Conservation (phyloP, 352 stramenopile species). For the Phytophthora macrochlamydospora region DNA sequence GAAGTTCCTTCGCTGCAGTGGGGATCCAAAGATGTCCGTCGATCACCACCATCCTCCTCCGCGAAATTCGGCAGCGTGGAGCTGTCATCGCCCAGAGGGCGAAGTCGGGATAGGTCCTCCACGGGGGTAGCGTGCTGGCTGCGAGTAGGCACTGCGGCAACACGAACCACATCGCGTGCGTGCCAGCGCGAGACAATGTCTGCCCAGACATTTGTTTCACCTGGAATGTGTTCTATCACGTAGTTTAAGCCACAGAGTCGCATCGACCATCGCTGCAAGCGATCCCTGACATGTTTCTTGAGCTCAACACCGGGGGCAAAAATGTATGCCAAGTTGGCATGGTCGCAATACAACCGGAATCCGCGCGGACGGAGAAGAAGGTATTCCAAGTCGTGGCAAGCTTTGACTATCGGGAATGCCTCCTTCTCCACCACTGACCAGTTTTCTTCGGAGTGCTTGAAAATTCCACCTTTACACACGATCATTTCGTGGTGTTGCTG, state of each 20-base stretch:
- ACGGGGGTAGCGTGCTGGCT: not conserved
- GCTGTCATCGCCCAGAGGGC: not conserved
- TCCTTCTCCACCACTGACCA: conserved; percentile 25
- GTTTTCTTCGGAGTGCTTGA: conserved; percentile 1
- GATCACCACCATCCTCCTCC: not conserved
- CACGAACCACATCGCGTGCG: not conserved
- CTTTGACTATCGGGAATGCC: conserved; percentile 12
- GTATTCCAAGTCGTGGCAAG: conserved; percentile 6
- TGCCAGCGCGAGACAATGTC: conserved; percentile 15
- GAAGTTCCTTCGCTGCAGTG: conserved; percentile 5
- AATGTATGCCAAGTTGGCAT: conserved; percentile 23
- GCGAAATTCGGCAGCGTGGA: conserved; percentile 2
- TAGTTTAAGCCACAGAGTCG: conserved; percentile 14
- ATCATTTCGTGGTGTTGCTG: conserved; percentile 10
- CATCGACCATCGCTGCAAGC: conserved; percentile 21
- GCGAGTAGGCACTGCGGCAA: conserved; percentile 2
- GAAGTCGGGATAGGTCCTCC: not conserved
- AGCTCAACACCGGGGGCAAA: conserved; percentile 13
- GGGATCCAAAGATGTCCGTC: conserved; percentile 6
- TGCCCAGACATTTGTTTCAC: conserved; percentile 7
- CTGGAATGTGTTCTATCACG: conserved; percentile 20
- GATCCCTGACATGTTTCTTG: conserved; percentile 15
- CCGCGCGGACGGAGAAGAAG: conserved; percentile 13
- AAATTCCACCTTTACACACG: conserved; percentile 9
- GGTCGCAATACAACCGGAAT: conserved; percentile 23